Base-by-base conservation (phyloP, 768 basidiomycete genomes). In the Postia placenta region DNA sequence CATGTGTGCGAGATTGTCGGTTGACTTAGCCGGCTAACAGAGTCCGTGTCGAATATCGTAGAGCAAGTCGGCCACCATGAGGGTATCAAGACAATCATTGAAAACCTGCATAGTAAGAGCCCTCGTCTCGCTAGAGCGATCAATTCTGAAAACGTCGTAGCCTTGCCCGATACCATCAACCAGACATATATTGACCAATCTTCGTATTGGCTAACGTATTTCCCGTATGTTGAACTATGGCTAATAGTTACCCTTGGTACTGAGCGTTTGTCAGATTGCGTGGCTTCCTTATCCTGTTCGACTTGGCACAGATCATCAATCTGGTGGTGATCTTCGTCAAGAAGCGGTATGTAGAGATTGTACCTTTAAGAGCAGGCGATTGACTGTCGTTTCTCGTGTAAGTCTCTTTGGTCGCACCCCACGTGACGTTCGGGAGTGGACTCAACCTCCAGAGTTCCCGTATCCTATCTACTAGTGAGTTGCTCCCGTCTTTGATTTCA, bases 281-380 rank as follows among this genome's bases (percentile, higher is more conserved):
- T 63, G 96, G 94, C 22, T 96, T 97, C 78, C 78, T 98, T 36
- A 87, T 82, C 9, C 73, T 97, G 48, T 98, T 98, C 62, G 96
- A 99, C 64, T 73, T 99, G 27, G 95, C 96, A 5, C 96, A 99
- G 67, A 81, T 98, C 44, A 67, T 98, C 68, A 96, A 96, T 61
- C 74, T 99, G 22, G 58, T 93, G 28, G 87, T 83, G 79, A 74
- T 87, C 36, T 86, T 81, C n/a, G 74, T 94, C 73, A 86, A 84
- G 70, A 92, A 87, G 17, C 80, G 72, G 87, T 89, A 61, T 33
- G 81, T n/a, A n/a, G n/a, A n/a, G n/a, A n/a, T n/a, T n/a, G n/a
- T n/a, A n/a, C n/a, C n/a, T n/a, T n/a, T n/a, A n/a, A n/a, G n/a
- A 69, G 2, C n/a, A 5, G 26, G n/a, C n/a, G n/a, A n/a, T n/a